Evolutionary conservation across 139 green algal genomes (phyloP), one percentile per base, ranked within the genome.

Genomic region (Chlamydomonas applanata): DNA sequence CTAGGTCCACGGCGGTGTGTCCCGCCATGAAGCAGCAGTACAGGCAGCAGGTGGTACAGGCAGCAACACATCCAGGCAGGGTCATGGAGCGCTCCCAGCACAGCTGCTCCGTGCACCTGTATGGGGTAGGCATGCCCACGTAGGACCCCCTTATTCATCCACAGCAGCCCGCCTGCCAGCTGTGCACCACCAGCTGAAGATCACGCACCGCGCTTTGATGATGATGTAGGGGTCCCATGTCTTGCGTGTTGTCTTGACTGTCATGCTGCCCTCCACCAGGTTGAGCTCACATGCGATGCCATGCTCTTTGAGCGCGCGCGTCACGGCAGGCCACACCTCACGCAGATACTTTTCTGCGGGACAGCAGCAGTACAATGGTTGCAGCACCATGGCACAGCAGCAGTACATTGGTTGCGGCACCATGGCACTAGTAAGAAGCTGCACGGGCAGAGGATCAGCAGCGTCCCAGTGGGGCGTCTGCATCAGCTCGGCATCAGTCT

Each of bases 151-250:
- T n/a, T n/a, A n/a, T n/a, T n/a, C n/a, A n/a, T n/a, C n/a, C n/a
- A n/a, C n/a, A n/a, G n/a, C n/a, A n/a, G n/a, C n/a, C n/a, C n/a
- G n/a, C n/a, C n/a, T n/a, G n/a, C n/a, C n/a, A n/a, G 46, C 46
- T 56, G 46, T 14, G 14, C 14, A 56, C 14, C 46, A 17, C 46
- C 46, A 17, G 14, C 14, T 14, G 14, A 56, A 56, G 14, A 56
- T 24, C 22, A 25, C 40, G 14, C 65, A 73, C 67, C 96, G 81
- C 0, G 95, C 96, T 76, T 99, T 99, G 71, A 99, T 89, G 79
- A 99, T 98, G 80, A 97, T 89, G 84, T 93, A 99, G 4, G 96
- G 96, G 83, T 99, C 96, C 76, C 79, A 98, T 13, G 96, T 99
- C 84, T 99, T 99, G 63, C 93, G 86, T n/a, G 95, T 99, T 34